Conservation (phyloP, 2,329 filamentous ascomycete genomes). For the Amauroascus niger region DNA sequence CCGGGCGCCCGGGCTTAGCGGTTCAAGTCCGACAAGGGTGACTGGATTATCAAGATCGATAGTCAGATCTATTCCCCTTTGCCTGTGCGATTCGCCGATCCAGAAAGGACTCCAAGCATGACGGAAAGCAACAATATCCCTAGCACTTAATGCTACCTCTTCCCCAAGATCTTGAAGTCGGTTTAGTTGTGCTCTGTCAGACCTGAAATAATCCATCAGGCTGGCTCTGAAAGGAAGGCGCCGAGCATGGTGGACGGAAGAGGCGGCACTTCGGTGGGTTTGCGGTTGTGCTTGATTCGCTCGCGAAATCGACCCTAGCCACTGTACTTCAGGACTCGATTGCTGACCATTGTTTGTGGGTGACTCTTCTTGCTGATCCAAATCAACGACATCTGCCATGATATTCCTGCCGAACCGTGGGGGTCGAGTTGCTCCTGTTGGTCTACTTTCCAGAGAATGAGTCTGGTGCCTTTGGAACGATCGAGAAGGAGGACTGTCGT, state of each 20-base stretch:
- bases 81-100: constrained; percentile 20
- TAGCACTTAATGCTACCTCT: constrained; percentile 18
- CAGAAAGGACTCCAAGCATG: constrained; percentile 19
- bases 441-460: background rate
- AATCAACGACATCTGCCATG: constrained; percentile 31
- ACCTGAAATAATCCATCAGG: constrained; percentile 16
- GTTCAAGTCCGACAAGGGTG: constrained; percentile 32
- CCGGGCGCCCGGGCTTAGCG: constrained; percentile 14
- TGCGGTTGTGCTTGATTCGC: background rate
- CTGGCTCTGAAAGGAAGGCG: constrained; percentile 3
- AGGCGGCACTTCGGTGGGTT: background rate
- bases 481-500: constrained; percentile 26
- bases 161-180: background rate
- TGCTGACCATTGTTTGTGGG: constrained; percentile 16
- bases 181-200: background rate
- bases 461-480: constrained; percentile 12
- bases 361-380: constrained; percentile 30
- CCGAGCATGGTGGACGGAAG: background rate
- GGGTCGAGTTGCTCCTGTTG: constrained; percentile 18
- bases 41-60: constrained; percentile 22
- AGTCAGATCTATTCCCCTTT: constrained; percentile 22
- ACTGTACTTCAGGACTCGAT: constrained; percentile 43
- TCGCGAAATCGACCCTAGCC: constrained; percentile 27
- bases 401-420: constrained; percentile 33
- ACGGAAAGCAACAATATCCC: constrained; percentile 12